These are phyloP conservation scores for Lycium barbarum DNA, from an alignment of 257 asterid species.

Conservation along the genomic window DNA sequence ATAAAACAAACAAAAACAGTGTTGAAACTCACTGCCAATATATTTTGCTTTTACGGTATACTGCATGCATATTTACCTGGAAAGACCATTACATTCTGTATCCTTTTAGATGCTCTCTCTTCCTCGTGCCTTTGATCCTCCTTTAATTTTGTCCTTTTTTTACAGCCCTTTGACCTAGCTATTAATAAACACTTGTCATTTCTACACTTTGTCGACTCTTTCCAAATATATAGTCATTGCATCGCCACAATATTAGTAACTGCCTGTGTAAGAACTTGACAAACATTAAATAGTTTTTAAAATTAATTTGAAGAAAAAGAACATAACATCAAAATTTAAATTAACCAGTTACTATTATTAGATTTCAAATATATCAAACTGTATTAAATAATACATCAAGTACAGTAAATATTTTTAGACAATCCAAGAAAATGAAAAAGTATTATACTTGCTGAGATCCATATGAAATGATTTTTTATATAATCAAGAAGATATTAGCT, in stretches of 20 bases:
- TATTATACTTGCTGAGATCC: neutral
- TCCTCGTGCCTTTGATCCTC: neutral
- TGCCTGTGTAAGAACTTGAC: neutral
- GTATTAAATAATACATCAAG: too few species aligned
- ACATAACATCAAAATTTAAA: neutral
- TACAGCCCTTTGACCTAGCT: neutral
- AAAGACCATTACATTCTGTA: slow-evolving; percentile 40
- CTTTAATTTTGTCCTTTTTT: neutral
- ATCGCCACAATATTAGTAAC: neutral
- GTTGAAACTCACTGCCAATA: slow-evolving; percentile 24
- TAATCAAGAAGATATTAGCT: too few species aligned
- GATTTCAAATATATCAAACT: too few species aligned
- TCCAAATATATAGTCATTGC: neutral
- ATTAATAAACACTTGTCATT: slow-evolving; percentile 13
- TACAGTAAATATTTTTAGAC: too few species aligned
- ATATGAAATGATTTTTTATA: too few species aligned
- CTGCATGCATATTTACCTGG: slow-evolving; percentile 31
- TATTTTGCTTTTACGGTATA: neutral
- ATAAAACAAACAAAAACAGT: neutral
- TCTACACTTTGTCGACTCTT: slow-evolving; percentile 11
- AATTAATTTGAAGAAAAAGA: neutral
- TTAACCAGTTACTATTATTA: too few species aligned
- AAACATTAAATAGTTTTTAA: neutral
- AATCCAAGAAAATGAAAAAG: too few species aligned
- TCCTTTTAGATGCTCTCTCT: slow-evolving; percentile 24